Evolutionary conservation across 495 filamentous ascomycete species (phyloP), one percentile per base, ranked within the genome.

Genomic region (Ascobolus immersus): DNA sequence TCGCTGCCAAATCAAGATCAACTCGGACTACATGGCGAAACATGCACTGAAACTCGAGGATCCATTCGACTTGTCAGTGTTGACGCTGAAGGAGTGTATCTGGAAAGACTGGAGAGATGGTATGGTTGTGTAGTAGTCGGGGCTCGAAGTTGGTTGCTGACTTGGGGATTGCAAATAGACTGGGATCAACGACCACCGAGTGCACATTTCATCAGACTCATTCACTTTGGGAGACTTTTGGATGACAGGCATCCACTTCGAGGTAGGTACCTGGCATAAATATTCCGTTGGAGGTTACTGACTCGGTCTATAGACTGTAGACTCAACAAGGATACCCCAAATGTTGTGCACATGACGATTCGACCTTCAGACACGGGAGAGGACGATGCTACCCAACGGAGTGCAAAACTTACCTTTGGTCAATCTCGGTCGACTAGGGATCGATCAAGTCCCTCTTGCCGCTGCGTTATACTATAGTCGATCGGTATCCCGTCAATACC

Each of bases 1-100:
- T 23, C 35, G 46, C 26, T 46, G 49, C 25, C 48, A 42, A 26
- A 49, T 55, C 54, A 60, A 35, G 57, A 64, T 40, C 66, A 71
- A 39, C 62, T 80, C 4, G 51, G 33, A 30, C 51, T 44, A 59
- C 44, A 17, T 93, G 74, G 80, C 77, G 68, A 43, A 62, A 58
- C 37, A 50, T 34, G 40, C 17, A 11, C n/a, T 31, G 12, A 14
- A n/a, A n/a, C n/a, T 31, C n/a, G 3, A 31, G n/a, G 46, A 50
- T 37, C 47, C 47, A 9, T 29, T 50, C 11, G 42, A 49, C 26
- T 49, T 50, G 42, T 49, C 35, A 10, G 47, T 50, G 28, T 39
- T 27, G 30, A 42, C 49, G 40, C 26, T 50, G 24, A 50, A 50
- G 37, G 47, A 50, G 30, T 50, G 47, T 34, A 44, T 50, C 27